A percentile compares a stretch with the other conserved stretches of the same genome.
Conservation (phyloP, 768 basidiomycete genomes). For the Phaffia tasmanica region DNA sequence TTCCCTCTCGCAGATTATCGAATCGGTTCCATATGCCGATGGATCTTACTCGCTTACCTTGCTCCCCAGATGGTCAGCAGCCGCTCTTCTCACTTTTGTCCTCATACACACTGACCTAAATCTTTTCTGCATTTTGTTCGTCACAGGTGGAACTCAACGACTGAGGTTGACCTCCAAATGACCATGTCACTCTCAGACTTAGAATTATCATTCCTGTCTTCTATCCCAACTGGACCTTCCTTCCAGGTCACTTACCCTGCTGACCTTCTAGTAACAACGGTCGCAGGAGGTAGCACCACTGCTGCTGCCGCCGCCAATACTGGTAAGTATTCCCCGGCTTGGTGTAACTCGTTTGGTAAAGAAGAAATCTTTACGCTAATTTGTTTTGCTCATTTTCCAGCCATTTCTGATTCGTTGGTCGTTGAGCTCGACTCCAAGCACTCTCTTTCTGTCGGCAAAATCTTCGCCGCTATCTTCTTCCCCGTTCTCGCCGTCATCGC, state of each 20-base stretch:
- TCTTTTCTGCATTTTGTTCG: not conserved
- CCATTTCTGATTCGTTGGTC: not conserved
- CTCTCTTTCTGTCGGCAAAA: constrained; percentile 3
- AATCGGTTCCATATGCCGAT: too few relatives aligned
- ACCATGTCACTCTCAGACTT: not conserved
- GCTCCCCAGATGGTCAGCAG: not conserved
- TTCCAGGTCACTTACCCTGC: too few relatives aligned
- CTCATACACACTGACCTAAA: not conserved
- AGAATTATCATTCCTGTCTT: not conserved
- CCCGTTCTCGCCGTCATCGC: constrained; percentile 3
- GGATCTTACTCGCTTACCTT: too few relatives aligned
- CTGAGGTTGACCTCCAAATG: not conserved
- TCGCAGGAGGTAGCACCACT: not conserved
- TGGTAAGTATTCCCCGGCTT: too few relatives aligned
- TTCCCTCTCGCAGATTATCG: not conserved
- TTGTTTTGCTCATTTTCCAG: too few relatives aligned
- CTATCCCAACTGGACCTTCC: not conserved
- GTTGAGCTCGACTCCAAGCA: not conserved
- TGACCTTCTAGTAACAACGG: too few relatives aligned
- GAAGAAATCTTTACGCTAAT: too few relatives aligned
- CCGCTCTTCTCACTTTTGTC: not conserved
- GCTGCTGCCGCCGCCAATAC: not conserved
- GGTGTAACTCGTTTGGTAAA: too few relatives aligned
- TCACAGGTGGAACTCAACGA: not conserved
- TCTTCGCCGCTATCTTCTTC: constrained; percentile 14